Percentiles rank a stretch among this genome's conserved stretches.
These are phyloP conservation scores for Populus hybrid DNA, from an alignment of 441 rosid genomes.

Conservation along the genomic window DNA sequence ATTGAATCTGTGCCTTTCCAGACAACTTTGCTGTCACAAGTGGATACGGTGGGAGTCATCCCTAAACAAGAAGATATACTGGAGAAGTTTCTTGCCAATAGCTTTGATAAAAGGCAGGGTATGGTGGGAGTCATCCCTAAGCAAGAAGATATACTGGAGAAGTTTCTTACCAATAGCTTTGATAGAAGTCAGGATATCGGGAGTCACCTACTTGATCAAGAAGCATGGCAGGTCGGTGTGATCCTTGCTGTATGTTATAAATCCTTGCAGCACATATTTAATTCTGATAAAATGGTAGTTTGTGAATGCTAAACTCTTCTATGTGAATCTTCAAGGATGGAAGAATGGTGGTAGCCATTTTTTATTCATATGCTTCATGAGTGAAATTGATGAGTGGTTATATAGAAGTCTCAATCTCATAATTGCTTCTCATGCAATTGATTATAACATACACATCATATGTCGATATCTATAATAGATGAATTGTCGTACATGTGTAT, in stretches of 20 bases:
- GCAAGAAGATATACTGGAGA: slow-evolving; percentile 46
- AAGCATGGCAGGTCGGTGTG: slow-evolving; percentile 50
- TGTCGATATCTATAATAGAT: slow-evolving; percentile 3
- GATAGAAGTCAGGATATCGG: slow-evolving; percentile 44
- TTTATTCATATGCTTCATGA: too few relatives aligned
- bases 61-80: slow-evolving; percentile 42
- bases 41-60: slow-evolving; percentile 28
- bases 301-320: slow-evolving; percentile 1
- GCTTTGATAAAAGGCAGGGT: slow-evolving; percentile 32
- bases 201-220: slow-evolving; percentile 36
- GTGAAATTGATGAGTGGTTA: slow-evolving; percentile 1
- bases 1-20: slow-evolving; percentile 35
- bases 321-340: neutral
- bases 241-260: neutral
- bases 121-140: slow-evolving; percentile 30
- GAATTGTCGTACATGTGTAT: neutral
- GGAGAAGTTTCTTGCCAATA: slow-evolving; percentile 40
- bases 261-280: neutral
- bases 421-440: neutral
- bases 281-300: slow-evolving; percentile 2
- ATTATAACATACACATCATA: neutral
- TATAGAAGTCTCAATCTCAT: neutral
- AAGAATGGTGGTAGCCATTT: neutral
- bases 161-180: slow-evolving; percentile 35
- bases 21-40: slow-evolving; percentile 34